Evolutionary conservation across 495 filamentous ascomycete genomes (phyloP), one percentile per base, ranked within the genome.

Genomic region (Tuber calosporum): DNA sequence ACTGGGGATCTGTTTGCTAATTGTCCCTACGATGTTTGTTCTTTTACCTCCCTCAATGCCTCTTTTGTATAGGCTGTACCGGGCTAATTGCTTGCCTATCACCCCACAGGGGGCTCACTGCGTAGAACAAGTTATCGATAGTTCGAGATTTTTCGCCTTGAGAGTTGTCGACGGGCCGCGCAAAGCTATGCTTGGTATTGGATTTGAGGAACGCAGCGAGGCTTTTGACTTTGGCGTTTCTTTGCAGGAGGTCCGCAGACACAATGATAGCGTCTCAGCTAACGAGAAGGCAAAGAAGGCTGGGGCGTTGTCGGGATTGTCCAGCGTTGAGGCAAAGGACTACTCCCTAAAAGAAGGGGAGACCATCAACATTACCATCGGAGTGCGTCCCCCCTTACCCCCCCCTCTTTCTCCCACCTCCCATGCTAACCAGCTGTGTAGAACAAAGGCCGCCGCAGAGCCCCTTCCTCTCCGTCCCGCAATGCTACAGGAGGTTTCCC

Each of bases 291-390:
- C 67, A 34, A 45, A 42, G 22, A 77, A 67, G 20, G 17, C 67
- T 22, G 71, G 72, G 39, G 67, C 71, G 48, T 38, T 66, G 30
- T 40, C 69, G 19, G 69, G 66, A 45, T 68, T 83, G 67, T 85
- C 85, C 74, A 68, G 42, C 1, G 22, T 62, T 26, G 84, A 84
- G 75, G 91, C 90, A 83, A 86, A 85, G 71, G 92, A 94, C 80
- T 92, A 90, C 75, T 91, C 89, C 72, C 79, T 95, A 67, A 94
- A 94, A 83, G 91, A 92, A 73, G 92, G 92, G 15, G 90, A 95
- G 85, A 94, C 90, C 4, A 94, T 95, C 69, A 91, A 89, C 53
- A 88, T 95, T 67, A 92, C 91, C 81, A 83, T 93, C 73, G 90
- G 88, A 43, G 86, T 81, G 73, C 9, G 69, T 76, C 34, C 6